Evolutionary conservation across 805 yeast genomes (phyloP).

Genomic region (Komagataella populi): DNA sequence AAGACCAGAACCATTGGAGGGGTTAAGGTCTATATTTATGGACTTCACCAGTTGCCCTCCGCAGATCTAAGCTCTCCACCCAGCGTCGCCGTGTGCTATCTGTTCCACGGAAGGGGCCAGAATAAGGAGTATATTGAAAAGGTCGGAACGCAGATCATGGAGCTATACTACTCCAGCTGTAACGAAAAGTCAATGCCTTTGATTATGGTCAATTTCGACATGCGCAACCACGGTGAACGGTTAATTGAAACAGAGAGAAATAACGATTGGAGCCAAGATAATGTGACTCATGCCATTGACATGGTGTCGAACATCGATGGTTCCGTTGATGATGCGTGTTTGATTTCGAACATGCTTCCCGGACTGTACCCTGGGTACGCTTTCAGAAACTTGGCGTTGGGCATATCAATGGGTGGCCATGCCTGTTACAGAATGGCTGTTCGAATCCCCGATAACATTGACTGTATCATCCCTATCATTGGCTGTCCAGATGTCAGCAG

Average conservation of each 20-base stretch:
- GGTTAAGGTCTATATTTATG: neutral
- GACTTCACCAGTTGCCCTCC: neutral
- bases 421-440: slow-evolving; percentile 31
- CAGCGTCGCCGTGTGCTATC: neutral
- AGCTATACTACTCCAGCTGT: neutral
- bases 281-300: slow-evolving; percentile 34
- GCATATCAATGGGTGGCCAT: slow-evolving; percentile 47
- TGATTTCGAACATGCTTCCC: slow-evolving; percentile 31
- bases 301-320: slow-evolving; percentile 35
- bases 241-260: slow-evolving; percentile 20
- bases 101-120: neutral
- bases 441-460: slow-evolving; percentile 22
- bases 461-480: slow-evolving; percentile 32
- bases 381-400: slow-evolving; percentile 26
- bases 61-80: neutral
- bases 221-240: slow-evolving; percentile 44
- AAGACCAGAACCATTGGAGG: neutral
- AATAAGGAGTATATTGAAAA: neutral
- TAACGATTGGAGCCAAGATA: slow-evolving; percentile 31
- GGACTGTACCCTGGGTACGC: slow-evolving; percentile 14
- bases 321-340: slow-evolving; percentile 26
- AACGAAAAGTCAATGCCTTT: slow-evolving; percentile 8
- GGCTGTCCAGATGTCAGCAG: slow-evolving; percentile 34
- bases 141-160: neutral
- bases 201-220: slow-evolving; percentile 37